phyloP scores from a whole-genome alignment of 306 rosid species.

The Cucumis cinereus region DNA sequence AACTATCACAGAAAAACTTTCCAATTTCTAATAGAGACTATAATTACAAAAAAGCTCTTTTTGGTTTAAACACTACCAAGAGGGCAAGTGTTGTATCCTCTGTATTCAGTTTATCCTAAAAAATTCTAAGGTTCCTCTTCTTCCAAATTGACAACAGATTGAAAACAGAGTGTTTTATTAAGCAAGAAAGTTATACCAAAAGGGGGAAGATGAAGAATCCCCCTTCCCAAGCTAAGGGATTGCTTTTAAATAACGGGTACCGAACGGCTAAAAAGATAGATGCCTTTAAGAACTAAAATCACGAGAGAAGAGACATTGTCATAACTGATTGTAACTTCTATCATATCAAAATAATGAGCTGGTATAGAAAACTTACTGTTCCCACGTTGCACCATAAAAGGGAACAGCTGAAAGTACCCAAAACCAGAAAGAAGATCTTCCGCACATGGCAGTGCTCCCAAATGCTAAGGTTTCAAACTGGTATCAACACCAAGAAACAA shows the following conservation, averaged over 20 bases:
- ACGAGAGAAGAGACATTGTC: background rate
- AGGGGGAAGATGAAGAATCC: background rate
- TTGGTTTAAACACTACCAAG: background rate
- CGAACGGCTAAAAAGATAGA: background rate
- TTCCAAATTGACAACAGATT: background rate
- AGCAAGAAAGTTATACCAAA: background rate
- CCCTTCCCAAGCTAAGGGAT: background rate
- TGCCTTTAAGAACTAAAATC: background rate
- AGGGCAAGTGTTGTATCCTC: background rate
- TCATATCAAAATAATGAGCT: background rate
- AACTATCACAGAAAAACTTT: background rate
- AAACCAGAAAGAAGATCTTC: conserved; percentile 83
- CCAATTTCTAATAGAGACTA: background rate
- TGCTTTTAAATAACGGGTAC: background rate
- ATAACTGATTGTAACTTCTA: background rate
- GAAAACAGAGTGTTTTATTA: background rate
- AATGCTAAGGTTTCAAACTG: conserved; percentile 88
- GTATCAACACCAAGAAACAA: conserved; percentile 5
- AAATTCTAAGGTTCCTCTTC: background rate
- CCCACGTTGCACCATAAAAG: conserved; percentile 95
- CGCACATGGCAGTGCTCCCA: conserved; percentile 94
- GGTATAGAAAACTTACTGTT: conserved; percentile 53
- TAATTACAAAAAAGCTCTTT: too few relatives aligned
- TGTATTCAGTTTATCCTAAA: background rate
- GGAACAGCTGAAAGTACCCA: conserved; percentile 92